Evolutionary conservation across 1,284 basidiomycete genomes (phyloP).

Genomic region (Vanrija sp.): DNA sequence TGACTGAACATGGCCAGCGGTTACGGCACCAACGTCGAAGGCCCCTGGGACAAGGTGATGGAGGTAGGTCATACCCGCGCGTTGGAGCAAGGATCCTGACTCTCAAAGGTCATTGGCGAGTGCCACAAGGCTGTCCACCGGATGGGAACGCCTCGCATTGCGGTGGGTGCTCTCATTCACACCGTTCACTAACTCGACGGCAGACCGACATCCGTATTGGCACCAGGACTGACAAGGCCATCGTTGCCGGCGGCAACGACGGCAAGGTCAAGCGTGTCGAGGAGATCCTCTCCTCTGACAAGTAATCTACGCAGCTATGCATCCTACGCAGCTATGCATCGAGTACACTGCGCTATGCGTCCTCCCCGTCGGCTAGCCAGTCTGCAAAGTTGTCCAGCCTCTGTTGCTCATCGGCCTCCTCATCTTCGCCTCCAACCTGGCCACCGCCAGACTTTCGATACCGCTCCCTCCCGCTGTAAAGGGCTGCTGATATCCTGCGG

Average conservation of each 20-base stretch:
- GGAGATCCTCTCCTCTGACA: constrained; percentile 56
- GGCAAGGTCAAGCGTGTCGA: constrained; percentile 73
- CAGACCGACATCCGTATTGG: constrained; percentile 90
- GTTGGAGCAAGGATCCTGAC: neutral
- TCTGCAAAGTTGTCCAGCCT: constrained; percentile 80
- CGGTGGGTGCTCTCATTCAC: constrained; percentile 23
- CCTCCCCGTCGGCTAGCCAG: constrained; percentile 60
- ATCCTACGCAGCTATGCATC: neutral
- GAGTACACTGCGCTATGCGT: constrained; percentile 8
- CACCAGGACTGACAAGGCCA: constrained; percentile 70
- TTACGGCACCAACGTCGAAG: constrained; percentile 85
- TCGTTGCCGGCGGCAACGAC: constrained; percentile 66
- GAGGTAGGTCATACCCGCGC: constrained; percentile 16
- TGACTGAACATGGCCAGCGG: constrained; percentile 55
- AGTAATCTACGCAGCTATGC: constrained; percentile 2
- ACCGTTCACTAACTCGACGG: neutral
- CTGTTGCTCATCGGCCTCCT: constrained; percentile 66
- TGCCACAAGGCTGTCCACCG: constrained; percentile 84
- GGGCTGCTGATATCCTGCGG: constrained; percentile 67
- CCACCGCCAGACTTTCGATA: constrained; percentile 67
- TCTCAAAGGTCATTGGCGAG: constrained; percentile 53
- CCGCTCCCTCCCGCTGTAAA: constrained; percentile 74
- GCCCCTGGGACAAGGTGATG: constrained; percentile 73
- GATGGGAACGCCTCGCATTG: constrained; percentile 43
- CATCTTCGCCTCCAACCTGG: constrained; percentile 46